phyloP scores from a whole-genome alignment of 164 flowering plant genomes.

The Umbilicus rupestris region DNA sequence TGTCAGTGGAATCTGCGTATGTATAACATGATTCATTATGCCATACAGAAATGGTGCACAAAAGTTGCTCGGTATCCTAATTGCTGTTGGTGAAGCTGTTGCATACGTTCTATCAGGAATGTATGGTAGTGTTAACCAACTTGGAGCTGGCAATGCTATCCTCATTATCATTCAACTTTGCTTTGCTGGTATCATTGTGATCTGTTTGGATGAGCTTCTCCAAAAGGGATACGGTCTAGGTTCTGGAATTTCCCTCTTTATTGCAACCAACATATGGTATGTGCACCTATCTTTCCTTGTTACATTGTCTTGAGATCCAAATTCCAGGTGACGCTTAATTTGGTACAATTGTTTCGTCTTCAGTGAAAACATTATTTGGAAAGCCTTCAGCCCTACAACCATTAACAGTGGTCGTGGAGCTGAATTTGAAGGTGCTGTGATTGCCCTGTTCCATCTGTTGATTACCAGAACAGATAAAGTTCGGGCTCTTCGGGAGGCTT shows the following conservation, averaged over 20 bases:
- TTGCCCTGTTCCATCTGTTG: conserved; percentile 50
- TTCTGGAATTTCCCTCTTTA: conserved; percentile 34
- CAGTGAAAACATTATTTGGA: conserved; percentile 71
- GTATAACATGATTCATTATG: background rate
- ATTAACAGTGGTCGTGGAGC: conserved; percentile 64
- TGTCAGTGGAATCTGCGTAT: background rate
- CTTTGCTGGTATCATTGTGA: conserved; percentile 64
- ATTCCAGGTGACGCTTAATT: background rate
- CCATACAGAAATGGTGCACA: conserved; percentile 58
- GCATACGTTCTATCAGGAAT: conserved; percentile 67
- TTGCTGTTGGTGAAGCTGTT: conserved; percentile 59
- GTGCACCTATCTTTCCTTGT: background rate
- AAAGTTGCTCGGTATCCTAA: conserved; percentile 54
- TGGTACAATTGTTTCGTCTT: conserved; percentile 10
- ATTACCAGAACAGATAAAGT: conserved; percentile 55
- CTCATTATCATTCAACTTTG: conserved; percentile 55
- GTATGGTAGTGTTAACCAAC: conserved; percentile 67
- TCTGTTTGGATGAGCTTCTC: conserved; percentile 65
- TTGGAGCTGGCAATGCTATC: conserved; percentile 64
- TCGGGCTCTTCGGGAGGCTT: conserved; percentile 65
- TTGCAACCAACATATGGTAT: conserved; percentile 70
- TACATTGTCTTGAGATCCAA: background rate
- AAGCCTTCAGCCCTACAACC: conserved; percentile 65
- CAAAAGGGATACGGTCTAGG: conserved; percentile 14
- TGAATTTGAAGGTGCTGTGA: conserved; percentile 67